Conservation (phyloP, 1,284 basidiomycete genomes). For the Cutaneotrichosporon mucoides region DNA sequence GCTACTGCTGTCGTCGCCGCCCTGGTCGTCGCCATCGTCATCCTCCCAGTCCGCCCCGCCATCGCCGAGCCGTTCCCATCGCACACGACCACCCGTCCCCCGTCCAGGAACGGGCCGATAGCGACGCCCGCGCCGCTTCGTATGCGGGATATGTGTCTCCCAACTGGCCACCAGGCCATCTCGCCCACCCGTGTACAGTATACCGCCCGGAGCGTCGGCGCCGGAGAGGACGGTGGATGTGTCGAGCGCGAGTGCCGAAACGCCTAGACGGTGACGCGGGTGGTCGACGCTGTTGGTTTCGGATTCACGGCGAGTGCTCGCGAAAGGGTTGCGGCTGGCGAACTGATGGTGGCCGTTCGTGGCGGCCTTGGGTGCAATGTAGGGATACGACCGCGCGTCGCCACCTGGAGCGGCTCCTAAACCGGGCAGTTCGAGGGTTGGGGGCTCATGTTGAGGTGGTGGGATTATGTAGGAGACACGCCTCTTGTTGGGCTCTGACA, state of each 20-base stretch:
- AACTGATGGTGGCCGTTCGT: constrained; percentile 32
- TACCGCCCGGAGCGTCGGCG: constrained; percentile 68
- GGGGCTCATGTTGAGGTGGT: constrained; percentile 55
- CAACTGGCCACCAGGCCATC: constrained; percentile 89
- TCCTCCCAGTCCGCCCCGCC: constrained; percentile 59
- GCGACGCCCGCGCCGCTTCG: constrained; percentile 47
- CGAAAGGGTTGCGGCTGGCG: constrained; percentile 15
- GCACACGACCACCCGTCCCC: constrained; percentile 25
- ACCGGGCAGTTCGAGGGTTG: constrained; percentile 66
- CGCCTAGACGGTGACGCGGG: constrained; percentile 79
- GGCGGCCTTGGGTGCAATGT: constrained; percentile 55
- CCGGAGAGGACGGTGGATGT: constrained; percentile 69
- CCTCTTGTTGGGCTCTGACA: constrained; percentile 36
- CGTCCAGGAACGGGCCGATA: constrained; percentile 35
- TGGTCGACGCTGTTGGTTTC: constrained; percentile 42
- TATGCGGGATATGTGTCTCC: constrained; percentile 75
- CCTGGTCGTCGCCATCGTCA: constrained; percentile 50
- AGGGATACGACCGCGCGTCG: constrained; percentile 56
- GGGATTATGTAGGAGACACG: constrained; percentile 85
- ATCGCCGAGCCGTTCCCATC: constrained; percentile 44
- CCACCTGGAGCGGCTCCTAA: constrained; percentile 53
- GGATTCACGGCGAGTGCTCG: background rate
- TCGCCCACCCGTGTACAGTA: constrained; percentile 86
- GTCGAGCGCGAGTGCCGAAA: constrained; percentile 81
- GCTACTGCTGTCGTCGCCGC: constrained; percentile 49